phyloP scores from a whole-genome alignment of 140 eudicot species.

The Senecio squalidus region DNA sequence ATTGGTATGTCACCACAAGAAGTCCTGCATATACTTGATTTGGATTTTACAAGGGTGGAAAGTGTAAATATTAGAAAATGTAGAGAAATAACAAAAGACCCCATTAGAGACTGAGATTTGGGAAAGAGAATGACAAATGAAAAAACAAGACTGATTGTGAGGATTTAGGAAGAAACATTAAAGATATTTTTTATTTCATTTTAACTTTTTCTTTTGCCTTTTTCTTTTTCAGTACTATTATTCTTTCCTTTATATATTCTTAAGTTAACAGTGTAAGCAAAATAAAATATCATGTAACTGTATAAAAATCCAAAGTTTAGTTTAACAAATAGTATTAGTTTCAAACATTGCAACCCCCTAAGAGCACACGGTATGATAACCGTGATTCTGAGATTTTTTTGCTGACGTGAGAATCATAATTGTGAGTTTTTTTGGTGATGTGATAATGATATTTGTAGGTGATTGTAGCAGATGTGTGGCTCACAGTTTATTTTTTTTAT shows the following conservation, averaged over 20 bases:
- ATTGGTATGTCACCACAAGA: conserved; percentile 78
- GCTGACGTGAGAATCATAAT: too few species aligned
- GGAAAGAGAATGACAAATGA: background rate
- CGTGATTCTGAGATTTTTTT: too few species aligned
- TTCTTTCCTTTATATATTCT: conserved; percentile 3
- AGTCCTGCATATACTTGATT: conserved; percentile 59
- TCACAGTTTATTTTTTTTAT: too few species aligned
- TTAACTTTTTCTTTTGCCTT: conserved; percentile 17
- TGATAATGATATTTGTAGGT: too few species aligned
- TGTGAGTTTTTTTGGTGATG: too few species aligned
- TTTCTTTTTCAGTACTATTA: conserved; percentile 29
- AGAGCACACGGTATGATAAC: too few species aligned
- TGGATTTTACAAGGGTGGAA: conserved; percentile 36
- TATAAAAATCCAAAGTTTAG: too few species aligned
- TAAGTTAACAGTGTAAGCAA: background rate
- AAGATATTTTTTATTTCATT: conserved; percentile 6
- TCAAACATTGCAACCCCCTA: too few species aligned
- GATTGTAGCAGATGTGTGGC: too few species aligned
- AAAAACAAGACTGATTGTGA: conserved; percentile 17
- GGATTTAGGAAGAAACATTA: conserved; percentile 20
- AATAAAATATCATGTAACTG: background rate
- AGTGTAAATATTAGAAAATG: conserved; percentile 11
- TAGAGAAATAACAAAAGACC: conserved; percentile 19
- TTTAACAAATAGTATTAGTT: too few species aligned
- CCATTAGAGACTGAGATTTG: conserved; percentile 26